phyloP scores from a whole-genome alignment of 768 basidiomycete genomes.

The Lentinula lateritia region DNA sequence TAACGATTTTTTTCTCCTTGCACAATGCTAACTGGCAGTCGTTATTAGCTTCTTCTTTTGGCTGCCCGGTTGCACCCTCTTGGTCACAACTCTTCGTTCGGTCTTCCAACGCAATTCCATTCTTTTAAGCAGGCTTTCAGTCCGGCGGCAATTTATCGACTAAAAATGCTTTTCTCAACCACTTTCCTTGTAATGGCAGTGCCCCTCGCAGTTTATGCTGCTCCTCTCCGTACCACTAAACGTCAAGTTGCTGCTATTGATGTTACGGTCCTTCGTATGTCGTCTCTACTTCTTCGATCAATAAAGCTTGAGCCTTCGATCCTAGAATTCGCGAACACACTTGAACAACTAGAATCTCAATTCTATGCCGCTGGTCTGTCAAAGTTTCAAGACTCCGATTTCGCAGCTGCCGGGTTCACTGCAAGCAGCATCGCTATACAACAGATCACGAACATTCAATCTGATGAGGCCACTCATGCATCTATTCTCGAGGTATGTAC shows the following conservation, averaged over 20 bases:
- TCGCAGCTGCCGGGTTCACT: conserved; percentile 59
- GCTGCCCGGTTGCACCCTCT: conserved; percentile 70
- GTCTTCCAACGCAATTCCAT: conserved; percentile 28
- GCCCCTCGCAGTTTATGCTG: conserved; percentile 43
- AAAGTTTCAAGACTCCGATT: conserved; percentile 63
- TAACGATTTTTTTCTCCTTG: background rate
- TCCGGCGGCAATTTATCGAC: conserved; percentile 24
- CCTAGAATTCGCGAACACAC: conserved; percentile 70
- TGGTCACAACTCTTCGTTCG: conserved; percentile 33
- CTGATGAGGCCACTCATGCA: conserved; percentile 60
- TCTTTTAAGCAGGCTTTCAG: conserved; percentile 40
- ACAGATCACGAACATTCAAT: conserved; percentile 53
- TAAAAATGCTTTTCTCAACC: conserved; percentile 45
- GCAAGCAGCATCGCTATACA: conserved; percentile 50
- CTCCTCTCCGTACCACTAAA: conserved; percentile 33
- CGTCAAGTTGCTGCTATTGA: conserved; percentile 34
- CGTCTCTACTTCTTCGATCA: background rate
- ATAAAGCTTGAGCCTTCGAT: background rate
- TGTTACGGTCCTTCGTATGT: conserved; percentile 58
- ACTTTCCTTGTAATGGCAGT: conserved; percentile 35
- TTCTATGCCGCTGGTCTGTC: conserved; percentile 65
- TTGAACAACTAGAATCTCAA: conserved; percentile 65
- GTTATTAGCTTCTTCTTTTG: conserved; percentile 39
- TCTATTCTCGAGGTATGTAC: conserved; percentile 42
- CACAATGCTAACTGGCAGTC: background rate